A percentile compares a stretch with the other conserved stretches of the same genome.
Evolutionary conservation across 352 stramenopile species (phyloP).

Genomic region (Pythium periplocum): DNA sequence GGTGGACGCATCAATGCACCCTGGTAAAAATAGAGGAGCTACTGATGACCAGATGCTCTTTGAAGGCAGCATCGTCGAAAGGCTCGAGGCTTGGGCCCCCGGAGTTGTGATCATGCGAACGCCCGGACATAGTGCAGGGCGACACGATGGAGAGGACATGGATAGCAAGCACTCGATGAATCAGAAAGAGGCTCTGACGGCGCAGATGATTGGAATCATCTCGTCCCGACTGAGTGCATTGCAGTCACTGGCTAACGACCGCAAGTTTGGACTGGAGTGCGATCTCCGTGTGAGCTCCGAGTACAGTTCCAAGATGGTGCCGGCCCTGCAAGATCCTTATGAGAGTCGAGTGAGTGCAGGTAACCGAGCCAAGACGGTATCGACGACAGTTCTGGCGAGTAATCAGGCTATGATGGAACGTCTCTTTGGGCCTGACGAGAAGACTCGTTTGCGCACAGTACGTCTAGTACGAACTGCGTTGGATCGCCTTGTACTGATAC

Average conservation of each 20-base stretch:
- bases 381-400: slow-evolving; percentile 36
- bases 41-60: too few relatives aligned
- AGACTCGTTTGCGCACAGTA: slow-evolving; percentile 44
- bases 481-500: neutral
- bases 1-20: too few relatives aligned
- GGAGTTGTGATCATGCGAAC: neutral
- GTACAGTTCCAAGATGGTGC: slow-evolving; percentile 70
- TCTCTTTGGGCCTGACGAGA: slow-evolving; percentile 71
- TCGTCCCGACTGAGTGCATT: slow-evolving; percentile 57
- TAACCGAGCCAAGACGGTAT: slow-evolving; percentile 33
- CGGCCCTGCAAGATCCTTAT: slow-evolving; percentile 54
- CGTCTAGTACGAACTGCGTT: neutral
- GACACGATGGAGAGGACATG: slow-evolving; percentile 24
- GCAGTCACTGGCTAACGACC: slow-evolving; percentile 60
- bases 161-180: slow-evolving; percentile 54
- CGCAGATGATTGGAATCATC: slow-evolving; percentile 81
- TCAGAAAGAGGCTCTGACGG: slow-evolving; percentile 72
- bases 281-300: slow-evolving; percentile 66
- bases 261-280: slow-evolving; percentile 67
- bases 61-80: too few relatives aligned
- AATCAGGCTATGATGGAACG: slow-evolving; percentile 76
- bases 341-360: slow-evolving; percentile 36
- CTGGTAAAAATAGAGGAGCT: too few relatives aligned
- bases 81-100: too few relatives aligned
- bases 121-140: neutral